A percentile compares a stretch with the other conserved stretches of the same genome.
Conservation (phyloP, 2,329 filamentous ascomycete species). For the Tetracladium maxilliforme region DNA sequence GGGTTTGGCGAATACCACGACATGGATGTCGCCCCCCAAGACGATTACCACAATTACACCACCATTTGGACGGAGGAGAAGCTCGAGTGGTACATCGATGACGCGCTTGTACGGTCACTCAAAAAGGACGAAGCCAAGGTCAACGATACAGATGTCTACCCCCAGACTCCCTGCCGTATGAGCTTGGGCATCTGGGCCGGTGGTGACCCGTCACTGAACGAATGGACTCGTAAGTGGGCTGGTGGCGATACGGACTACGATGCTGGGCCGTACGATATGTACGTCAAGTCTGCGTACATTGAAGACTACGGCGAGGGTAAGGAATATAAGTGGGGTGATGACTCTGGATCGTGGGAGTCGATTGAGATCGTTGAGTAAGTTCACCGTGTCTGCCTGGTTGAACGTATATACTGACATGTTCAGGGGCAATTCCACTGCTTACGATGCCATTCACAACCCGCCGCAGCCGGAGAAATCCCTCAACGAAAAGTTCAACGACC, state of each 20-base stretch:
- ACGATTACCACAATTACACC: slow-evolving; percentile 56
- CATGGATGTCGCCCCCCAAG: slow-evolving; percentile 35
- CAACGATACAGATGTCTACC: slow-evolving; percentile 45
- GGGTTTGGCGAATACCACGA: slow-evolving; percentile 25
- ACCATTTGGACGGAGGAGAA: slow-evolving; percentile 54
- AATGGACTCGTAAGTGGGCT: slow-evolving; percentile 53
- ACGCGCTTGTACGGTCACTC: slow-evolving; percentile 47
- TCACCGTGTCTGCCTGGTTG: no score
- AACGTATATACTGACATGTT: no score
- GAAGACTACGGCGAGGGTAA: slow-evolving; percentile 43
- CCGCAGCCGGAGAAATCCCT: slow-evolving; percentile 24
- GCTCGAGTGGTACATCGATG: slow-evolving; percentile 59
- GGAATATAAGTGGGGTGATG: slow-evolving; percentile 50
- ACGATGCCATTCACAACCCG: no score
- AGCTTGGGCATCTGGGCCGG: slow-evolving; percentile 56
- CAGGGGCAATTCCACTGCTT: no score
- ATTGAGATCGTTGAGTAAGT: slow-evolving; percentile 43
- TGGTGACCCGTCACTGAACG: slow-evolving; percentile 36
- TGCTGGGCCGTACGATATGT: slow-evolving; percentile 58
- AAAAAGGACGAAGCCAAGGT: slow-evolving; percentile 43
- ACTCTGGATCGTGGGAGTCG: slow-evolving; percentile 45
- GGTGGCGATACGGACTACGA: slow-evolving; percentile 53
- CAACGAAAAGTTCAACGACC: slow-evolving; percentile 36
- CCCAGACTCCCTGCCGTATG: slow-evolving; percentile 63
- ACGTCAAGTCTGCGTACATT: slow-evolving; percentile 45